Conservation (phyloP, 2,329 filamentous ascomycete species). For the Hypomyces perniciosus region DNA sequence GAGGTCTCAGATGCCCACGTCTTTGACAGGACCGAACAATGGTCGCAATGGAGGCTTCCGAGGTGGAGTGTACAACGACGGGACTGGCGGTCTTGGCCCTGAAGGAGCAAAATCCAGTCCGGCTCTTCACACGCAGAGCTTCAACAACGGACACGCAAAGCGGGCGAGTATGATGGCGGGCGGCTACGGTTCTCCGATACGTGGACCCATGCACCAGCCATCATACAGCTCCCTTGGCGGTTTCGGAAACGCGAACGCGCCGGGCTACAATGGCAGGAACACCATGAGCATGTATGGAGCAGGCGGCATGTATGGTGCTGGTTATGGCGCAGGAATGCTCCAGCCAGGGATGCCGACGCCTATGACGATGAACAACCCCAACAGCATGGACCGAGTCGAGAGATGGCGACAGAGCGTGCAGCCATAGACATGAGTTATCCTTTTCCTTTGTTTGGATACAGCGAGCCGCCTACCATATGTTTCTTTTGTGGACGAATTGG, state of each 20-base stretch:
- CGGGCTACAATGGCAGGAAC: conserved; percentile 11
- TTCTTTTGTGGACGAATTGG: not conserved
- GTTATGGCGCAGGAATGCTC: conserved; percentile 20
- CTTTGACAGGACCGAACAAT: conserved; percentile 26
- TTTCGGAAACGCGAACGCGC: conserved; percentile 14
- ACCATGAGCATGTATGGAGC: conserved; percentile 18
- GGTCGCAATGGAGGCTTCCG: conserved; percentile 41
- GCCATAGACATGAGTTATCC: conserved; percentile 19
- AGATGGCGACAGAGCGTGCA: conserved; percentile 38
- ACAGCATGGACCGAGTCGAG: conserved; percentile 33
- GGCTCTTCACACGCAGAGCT: conserved; percentile 21
- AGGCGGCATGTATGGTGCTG: conserved; percentile 19
- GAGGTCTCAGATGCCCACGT: conserved; percentile 44
- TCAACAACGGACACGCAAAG: conserved; percentile 20
- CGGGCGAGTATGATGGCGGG: conserved; percentile 23
- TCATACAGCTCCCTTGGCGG: conserved; percentile 22
- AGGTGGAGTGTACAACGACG: conserved; percentile 51
- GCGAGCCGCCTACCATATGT: not conserved
- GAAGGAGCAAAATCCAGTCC: conserved; percentile 23
- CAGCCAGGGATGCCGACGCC: conserved; percentile 21
- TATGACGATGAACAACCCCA: conserved; percentile 20
- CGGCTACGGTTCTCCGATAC: conserved; percentile 19
- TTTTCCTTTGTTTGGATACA: not conserved
- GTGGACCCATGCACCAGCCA: conserved; percentile 20
- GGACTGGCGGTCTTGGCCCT: conserved; percentile 32